Base-by-base conservation (phyloP, 306 rosid species). In the Dicorynia guianensis region DNA sequence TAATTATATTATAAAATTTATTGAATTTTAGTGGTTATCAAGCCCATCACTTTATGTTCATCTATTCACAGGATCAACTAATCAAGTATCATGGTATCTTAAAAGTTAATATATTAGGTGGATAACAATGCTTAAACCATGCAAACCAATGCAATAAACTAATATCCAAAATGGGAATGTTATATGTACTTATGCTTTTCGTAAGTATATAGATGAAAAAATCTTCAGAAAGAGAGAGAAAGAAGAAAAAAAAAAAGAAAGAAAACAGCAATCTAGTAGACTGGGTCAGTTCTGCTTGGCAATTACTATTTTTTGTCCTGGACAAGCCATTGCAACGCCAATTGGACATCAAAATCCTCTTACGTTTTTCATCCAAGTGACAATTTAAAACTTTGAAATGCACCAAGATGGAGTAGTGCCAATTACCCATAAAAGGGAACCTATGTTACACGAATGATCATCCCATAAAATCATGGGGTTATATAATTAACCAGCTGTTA, bases 341-440 rank as follows among this genome's bases (percentile, higher is more conserved):
- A 76, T 76, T 48, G 69, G 66, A 34, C 48, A 53, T 25, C 53
- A 60, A 39, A 50, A 8, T 11, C 63, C 56, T 18, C 64, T 57
- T 63, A 49, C 12, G 59, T n/a, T 44, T 36, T 46, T 33, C 75
- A 35, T 71, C 75, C 38, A 15, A 9, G 35, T n/a, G 12, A 43
- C 7, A 58, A 72, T 62, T 58, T 10, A 25, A 63, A 74, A 30
- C 42, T 67, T n/a, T n/a, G 54, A 71, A 79, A 59, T 52, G 67
- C 35, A 63, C 35, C 48, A 76, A 57, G 4, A 50, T n/a, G 15
- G 18, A 12, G 70, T 14, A 74, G 33, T 50, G 67, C 58, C 7
- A 44, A 70, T 39, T n/a, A n/a, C n/a, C 81, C 67, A 8, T 61
- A 38, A 44, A 60, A 55, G 9, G 10, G 35, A 71, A 69, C 17